Base-by-base conservation (phyloP, 768 basidiomycete species). In the Coprinellus micaceus region DNA sequence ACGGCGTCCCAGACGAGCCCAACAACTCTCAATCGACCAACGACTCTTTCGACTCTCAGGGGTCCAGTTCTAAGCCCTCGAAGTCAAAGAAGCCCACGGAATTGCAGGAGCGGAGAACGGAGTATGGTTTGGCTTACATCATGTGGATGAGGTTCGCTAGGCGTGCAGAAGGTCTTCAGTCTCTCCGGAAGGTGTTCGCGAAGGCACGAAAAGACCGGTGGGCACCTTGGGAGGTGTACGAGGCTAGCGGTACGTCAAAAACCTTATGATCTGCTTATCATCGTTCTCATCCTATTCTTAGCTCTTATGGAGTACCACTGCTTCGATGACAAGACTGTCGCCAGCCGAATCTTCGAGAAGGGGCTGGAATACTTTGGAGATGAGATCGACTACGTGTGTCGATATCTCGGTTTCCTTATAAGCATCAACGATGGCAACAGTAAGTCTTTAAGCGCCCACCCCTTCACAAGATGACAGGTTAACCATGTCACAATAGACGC, bases 221-320 rank as follows among this genome's bases (percentile, higher is more conserved):
- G 82, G 82, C 82, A 1, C 80, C 91, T 15, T 98, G 97, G 97
- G 89, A 95, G 64, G 89, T 93, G 0, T 96, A 87, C 63, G 95
- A 98, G 68, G 89, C 94, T 41, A 86, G 91, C 53, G 94, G 94
- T 95, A 60, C 28, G 63, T 49, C 37, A n/a, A n/a, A n/a, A n/a
- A n/a, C n/a, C n/a, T n/a, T n/a, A n/a, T n/a, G n/a, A n/a, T n/a
- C n/a, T n/a, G 24, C 50, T 36, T 6, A 43, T 54, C 41, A 29
- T 44, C 26, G 26, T 19, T 7, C 29, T 21, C 33, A 51, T 11
- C 2, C 19, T 2, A 4, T 52, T 57, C 50, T 17, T 66, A 94
- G 97, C 97, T 0, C 68, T 95, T 62, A 91, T 96, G 84, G 97
- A 98, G 69, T 97, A 97, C 65, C 94, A 97, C 67, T 91, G 86